Conservation (phyloP, 352 stramenopile genomes). For the Phytophthora melonis region DNA sequence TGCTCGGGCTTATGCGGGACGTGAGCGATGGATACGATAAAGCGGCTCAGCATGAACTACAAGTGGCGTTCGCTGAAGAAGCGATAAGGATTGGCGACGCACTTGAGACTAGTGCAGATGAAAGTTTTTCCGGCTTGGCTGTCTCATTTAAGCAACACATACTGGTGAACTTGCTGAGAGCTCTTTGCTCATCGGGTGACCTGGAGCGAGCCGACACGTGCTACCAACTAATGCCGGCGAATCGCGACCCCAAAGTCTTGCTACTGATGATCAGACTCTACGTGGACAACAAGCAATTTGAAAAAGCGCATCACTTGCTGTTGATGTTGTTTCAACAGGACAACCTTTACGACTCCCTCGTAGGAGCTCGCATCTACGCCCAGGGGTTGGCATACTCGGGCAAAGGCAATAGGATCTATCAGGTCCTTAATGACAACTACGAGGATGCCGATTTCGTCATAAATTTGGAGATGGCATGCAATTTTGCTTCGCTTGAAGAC, state of each 20-base stretch:
- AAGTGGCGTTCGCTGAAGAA: conserved; percentile 68
- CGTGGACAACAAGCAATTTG: conserved; percentile 48
- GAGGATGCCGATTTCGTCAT: conserved; percentile 65
- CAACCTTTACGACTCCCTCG: conserved; percentile 53
- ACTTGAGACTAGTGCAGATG: conserved; percentile 48
- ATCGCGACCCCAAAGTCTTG: conserved; percentile 45
- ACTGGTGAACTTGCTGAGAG: conserved; percentile 57
- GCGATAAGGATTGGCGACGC: conserved; percentile 63
- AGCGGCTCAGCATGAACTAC: conserved; percentile 44
- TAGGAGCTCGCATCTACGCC: conserved; percentile 54
- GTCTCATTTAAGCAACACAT: conserved; percentile 53
- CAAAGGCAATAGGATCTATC: conserved; percentile 67
- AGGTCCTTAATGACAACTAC: conserved; percentile 68
- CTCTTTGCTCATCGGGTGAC: conserved; percentile 57
- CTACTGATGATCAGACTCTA: conserved; percentile 73
- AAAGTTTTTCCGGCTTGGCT: conserved; percentile 31
- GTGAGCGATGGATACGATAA: conserved; percentile 62
- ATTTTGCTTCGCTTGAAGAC: conserved; percentile 48
- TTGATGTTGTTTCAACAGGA: conserved; percentile 65
- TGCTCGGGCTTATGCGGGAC: conserved; percentile 61
- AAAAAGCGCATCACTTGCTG: conserved; percentile 59
- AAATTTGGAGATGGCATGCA: conserved; percentile 72
- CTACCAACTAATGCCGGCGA: conserved; percentile 54
- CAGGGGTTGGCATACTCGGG: conserved; percentile 58
- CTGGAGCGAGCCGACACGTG: conserved; percentile 70